Evolutionary conservation across 2,329 filamentous ascomycete species (phyloP).

Genomic region (Fusarium sp.): DNA sequence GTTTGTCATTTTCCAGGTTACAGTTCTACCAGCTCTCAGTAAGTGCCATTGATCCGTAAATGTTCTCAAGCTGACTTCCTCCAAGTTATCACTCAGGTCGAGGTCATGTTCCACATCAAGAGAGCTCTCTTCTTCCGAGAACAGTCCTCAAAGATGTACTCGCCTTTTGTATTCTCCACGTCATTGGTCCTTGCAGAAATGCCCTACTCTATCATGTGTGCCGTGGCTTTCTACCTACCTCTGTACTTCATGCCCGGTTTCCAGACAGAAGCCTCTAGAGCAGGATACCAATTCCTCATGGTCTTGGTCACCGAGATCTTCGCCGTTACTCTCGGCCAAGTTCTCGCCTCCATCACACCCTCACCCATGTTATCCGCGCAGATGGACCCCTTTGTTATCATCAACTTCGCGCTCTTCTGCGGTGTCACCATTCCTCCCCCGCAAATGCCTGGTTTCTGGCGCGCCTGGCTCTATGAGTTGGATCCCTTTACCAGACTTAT

Average conservation of each 20-base stretch:
- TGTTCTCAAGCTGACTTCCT: no score
- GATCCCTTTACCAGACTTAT: conserved; percentile 75
- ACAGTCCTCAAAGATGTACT: conserved; percentile 88
- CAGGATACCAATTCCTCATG: conserved; percentile 90
- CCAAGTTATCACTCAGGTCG: conserved; percentile 79
- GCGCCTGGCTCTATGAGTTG: conserved; percentile 77
- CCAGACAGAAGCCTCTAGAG: conserved; percentile 70
- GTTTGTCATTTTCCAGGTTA: conserved; percentile 92
- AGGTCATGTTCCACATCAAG: conserved; percentile 82
- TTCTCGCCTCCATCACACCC: conserved; percentile 81
- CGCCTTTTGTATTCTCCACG: conserved; percentile 80
- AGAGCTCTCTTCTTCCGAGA: conserved; percentile 89
- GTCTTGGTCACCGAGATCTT: conserved; percentile 87
- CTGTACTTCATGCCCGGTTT: conserved; percentile 89
- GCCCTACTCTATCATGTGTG: conserved; percentile 85
- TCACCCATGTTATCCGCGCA: conserved; percentile 83
- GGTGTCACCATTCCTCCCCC: conserved; percentile 85
- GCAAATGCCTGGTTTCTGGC: conserved; percentile 82
- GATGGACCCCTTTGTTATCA: conserved; percentile 85
- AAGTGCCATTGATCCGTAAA: no score
- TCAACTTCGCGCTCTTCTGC: conserved; percentile 87
- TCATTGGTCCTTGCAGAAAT: conserved; percentile 86
- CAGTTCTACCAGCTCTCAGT: conserved; percentile 82
- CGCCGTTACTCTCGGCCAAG: conserved; percentile 82
- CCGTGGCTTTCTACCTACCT: conserved; percentile 83